Percentiles rank a stretch among this genome's conserved stretches.
phyloP scores from a whole-genome alignment of 2,329 filamentous ascomycete genomes.

The Clathrospora elynae region DNA sequence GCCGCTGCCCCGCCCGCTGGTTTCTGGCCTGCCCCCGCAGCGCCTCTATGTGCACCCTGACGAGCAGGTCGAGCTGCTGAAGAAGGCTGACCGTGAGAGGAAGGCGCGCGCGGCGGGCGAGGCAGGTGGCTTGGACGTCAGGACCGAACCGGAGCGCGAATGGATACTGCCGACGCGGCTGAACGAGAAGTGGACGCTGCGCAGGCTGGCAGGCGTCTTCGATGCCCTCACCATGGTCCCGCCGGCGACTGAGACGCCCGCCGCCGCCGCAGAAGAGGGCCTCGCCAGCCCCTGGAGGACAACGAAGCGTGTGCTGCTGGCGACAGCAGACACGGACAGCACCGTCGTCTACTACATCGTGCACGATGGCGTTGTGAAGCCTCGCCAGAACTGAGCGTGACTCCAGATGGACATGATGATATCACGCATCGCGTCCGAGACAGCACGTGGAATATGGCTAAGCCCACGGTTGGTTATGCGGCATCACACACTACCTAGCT shows the following conservation, averaged over 20 bases:
- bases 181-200: constrained; percentile 72
- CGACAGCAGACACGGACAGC: constrained; percentile 77
- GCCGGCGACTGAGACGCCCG: constrained; percentile 36
- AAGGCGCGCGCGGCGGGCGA: constrained; percentile 48
- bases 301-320: constrained; percentile 72
- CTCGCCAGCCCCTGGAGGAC: constrained; percentile 50
- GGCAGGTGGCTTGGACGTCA: constrained; percentile 50
- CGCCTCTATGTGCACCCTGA: constrained; percentile 80
- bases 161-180: constrained; percentile 79
- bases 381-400: constrained; percentile 73
- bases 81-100: constrained; percentile 57
- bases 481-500: constrained; percentile 5
- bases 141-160: constrained; percentile 59
- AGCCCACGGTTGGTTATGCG: constrained; percentile 4
- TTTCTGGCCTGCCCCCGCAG: constrained; percentile 74
- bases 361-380: constrained; percentile 86
- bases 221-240: constrained; percentile 59
- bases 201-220: constrained; percentile 70
- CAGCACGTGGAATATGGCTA: too few species aligned
- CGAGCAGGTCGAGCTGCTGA: constrained; percentile 75
- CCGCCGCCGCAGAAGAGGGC: constrained; percentile 13
- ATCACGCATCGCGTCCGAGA: too few species aligned
- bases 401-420: too few species aligned
- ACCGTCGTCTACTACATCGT: constrained; percentile 84
- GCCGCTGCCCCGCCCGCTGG: constrained; percentile 63